Base-by-base conservation (phyloP, 2,329 filamentous ascomycete genomes). In the Dothiorella sarmentorum region DNA sequence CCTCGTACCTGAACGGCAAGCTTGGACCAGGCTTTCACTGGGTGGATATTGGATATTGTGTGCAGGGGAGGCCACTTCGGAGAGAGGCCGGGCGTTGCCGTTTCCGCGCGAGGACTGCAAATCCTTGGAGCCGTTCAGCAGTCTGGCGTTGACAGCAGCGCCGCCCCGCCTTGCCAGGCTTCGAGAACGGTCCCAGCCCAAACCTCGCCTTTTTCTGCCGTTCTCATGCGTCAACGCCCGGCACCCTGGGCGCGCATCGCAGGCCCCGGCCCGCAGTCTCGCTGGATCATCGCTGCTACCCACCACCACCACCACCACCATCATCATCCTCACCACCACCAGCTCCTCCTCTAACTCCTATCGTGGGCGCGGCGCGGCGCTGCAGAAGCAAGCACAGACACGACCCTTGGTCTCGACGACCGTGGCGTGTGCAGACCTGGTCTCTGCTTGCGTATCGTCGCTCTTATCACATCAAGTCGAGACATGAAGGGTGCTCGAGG, bases 61-160 rank as follows among this genome's bases (percentile, higher is more conserved):
- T 40, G 49, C 55, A 58, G 44, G 55, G 43, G 42, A 58, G 31
- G 44, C 31, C 49, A 38, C 17, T 53, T 53, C 49, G 40, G 55
- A 29, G 31, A 29, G 35, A 58, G 55, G 43, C 55, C 44, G 33
- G 55, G 43, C 42, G 44, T 58, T 45, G 43, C 55, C 55, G 43
- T 58, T 58, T 58, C 55, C 33, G 55, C 55, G 47, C 20, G 45
- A 51, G 47, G 43, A 27, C 40, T 57, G 53, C 53, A 57, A 57
- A 47, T 52, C 47, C 47, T 51, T 51, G 43, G 40, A 45, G 40
- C 42, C 53, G 53, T 57, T 49, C 55, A 58, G 55, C 55, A 47
- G 42, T 58, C 43, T 58, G 55, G 55, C 55, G 55, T 47, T 58
- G 55, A 57, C 47, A 52, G 55, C 55, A 57, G 55, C 55, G 55